These are phyloP conservation scores for Colletotrichum incanum DNA, from an alignment of 2,329 filamentous ascomycete genomes.

Conservation along the genomic window DNA sequence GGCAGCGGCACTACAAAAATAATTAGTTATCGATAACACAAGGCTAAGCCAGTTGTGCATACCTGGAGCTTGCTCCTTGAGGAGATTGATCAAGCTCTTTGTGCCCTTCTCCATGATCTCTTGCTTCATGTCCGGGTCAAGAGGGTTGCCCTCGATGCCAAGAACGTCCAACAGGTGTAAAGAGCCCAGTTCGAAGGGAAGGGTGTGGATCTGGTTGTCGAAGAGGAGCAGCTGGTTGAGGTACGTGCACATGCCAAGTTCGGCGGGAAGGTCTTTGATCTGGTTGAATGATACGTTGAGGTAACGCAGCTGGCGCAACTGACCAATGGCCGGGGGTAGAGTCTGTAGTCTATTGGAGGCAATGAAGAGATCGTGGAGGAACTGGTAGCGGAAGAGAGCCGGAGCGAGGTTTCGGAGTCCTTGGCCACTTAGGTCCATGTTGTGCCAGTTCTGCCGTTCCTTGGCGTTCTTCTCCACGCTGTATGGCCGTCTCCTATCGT, in stretches of 20 bases:
- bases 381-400: slow-evolving; percentile 88
- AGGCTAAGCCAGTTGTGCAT: slow-evolving; percentile 56
- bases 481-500: slow-evolving; percentile 73
- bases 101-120: slow-evolving; percentile 92
- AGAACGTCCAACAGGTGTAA: slow-evolving; percentile 90
- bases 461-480: slow-evolving; percentile 75
- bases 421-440: slow-evolving; percentile 96
- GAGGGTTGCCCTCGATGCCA: slow-evolving; percentile 92
- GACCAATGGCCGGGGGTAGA: slow-evolving; percentile 86
- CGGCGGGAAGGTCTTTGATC: slow-evolving; percentile 84
- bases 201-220: slow-evolving; percentile 87
- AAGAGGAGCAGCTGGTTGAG: slow-evolving; percentile 89
- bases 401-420: slow-evolving; percentile 86
- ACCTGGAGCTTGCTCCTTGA: slow-evolving; percentile 90
- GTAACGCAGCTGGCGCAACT: slow-evolving; percentile 84
- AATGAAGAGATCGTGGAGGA: slow-evolving; percentile 92
- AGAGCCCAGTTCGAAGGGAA: slow-evolving; percentile 91
- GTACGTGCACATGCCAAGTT: slow-evolving; percentile 97
- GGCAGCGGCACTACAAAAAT: slow-evolving; percentile 79
- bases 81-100: slow-evolving; percentile 83
- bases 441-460: slow-evolving; percentile 89
- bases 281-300: slow-evolving; percentile 94
- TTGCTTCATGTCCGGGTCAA: slow-evolving; percentile 82
- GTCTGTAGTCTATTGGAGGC: slow-evolving; percentile 90
- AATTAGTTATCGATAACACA: slow-evolving; percentile 45